phyloP scores from a whole-genome alignment of 139 green algal genomes.

The Volvox africanus region DNA sequence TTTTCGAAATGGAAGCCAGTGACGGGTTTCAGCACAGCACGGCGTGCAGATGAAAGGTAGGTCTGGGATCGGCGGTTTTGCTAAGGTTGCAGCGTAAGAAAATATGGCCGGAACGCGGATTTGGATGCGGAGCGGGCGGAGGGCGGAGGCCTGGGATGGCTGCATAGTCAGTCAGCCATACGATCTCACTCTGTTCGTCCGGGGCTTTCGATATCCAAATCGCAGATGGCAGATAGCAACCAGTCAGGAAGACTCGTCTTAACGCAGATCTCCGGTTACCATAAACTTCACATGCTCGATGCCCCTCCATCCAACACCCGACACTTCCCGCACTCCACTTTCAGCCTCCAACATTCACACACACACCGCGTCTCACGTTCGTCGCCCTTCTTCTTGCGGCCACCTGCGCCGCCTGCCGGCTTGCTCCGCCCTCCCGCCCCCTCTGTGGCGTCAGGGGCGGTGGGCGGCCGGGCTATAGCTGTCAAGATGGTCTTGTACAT shows the following conservation, averaged over 20 bases:
- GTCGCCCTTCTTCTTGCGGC: slow-evolving; percentile 34
- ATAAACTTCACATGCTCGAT: too few relatives aligned
- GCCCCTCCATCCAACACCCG: too few relatives aligned
- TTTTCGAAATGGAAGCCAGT: too few relatives aligned
- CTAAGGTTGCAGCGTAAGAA: not conserved
- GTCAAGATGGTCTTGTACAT: not conserved
- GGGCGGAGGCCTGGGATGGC: not conserved
- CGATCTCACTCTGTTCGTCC: not conserved
- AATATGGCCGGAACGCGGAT: not conserved
- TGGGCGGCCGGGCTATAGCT: not conserved
- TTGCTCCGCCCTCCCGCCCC: not conserved
- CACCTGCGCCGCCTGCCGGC: not conserved
- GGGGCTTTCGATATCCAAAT: too few relatives aligned
- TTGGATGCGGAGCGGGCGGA: not conserved
- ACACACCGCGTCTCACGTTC: not conserved
- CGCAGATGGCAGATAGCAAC: too few relatives aligned
- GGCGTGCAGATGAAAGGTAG: too few relatives aligned
- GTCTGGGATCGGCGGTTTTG: not conserved
- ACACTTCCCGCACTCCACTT: too few relatives aligned
- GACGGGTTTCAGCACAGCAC: too few relatives aligned
- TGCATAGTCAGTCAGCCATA: not conserved
- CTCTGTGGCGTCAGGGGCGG: not conserved
- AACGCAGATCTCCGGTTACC: too few relatives aligned
- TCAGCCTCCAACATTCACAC: too few relatives aligned
- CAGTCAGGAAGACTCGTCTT: too few relatives aligned